These are phyloP conservation scores for Dothiorella sarmentorum DNA, from an alignment of 2,329 filamentous ascomycete genomes.

Conservation along the genomic window DNA sequence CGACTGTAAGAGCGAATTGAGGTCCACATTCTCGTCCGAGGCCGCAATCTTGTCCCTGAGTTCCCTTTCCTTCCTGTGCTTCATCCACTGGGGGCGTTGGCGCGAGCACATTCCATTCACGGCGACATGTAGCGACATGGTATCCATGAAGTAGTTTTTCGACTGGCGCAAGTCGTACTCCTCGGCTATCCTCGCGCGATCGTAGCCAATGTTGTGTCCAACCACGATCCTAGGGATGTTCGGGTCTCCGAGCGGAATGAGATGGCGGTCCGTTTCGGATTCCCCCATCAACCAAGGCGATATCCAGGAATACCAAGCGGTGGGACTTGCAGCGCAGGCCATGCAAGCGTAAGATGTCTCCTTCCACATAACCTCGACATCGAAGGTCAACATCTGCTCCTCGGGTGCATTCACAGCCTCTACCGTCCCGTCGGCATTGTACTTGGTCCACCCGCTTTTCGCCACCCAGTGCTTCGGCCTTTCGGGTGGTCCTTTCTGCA, in stretches of 20 bases:
- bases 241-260: slow-evolving; percentile 83
- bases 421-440: slow-evolving; percentile 68
- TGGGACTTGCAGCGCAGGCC: slow-evolving; percentile 88
- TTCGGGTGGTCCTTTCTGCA: slow-evolving; percentile 55
- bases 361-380: slow-evolving; percentile 96
- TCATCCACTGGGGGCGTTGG: slow-evolving; percentile 96
- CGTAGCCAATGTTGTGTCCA: slow-evolving; percentile 94
- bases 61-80: slow-evolving; percentile 86
- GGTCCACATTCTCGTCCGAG: slow-evolving; percentile 66
- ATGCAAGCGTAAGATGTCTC: slow-evolving; percentile 90
- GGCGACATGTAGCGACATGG: slow-evolving; percentile 96
- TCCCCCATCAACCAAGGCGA: slow-evolving; percentile 92
- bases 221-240: slow-evolving; percentile 72
- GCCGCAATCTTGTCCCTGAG: slow-evolving; percentile 73
- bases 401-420: slow-evolving; percentile 73
- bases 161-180: slow-evolving; percentile 85
- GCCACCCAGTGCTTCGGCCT: slow-evolving; percentile 70
- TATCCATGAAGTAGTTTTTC: slow-evolving; percentile 85
- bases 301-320: slow-evolving; percentile 94
- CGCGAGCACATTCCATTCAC: slow-evolving; percentile 99
- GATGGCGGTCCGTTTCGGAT: slow-evolving; percentile 69
- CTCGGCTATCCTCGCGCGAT: slow-evolving; percentile 80
- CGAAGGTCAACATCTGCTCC: slow-evolving; percentile 82
- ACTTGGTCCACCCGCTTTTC: slow-evolving; percentile 91
- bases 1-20: slow-evolving; percentile 67